A percentile compares a stretch with the other conserved stretches of the same genome.
These are phyloP conservation scores for Fomitopsis schrenkii DNA, from an alignment of 1,284 basidiomycete genomes.

Conservation along the genomic window DNA sequence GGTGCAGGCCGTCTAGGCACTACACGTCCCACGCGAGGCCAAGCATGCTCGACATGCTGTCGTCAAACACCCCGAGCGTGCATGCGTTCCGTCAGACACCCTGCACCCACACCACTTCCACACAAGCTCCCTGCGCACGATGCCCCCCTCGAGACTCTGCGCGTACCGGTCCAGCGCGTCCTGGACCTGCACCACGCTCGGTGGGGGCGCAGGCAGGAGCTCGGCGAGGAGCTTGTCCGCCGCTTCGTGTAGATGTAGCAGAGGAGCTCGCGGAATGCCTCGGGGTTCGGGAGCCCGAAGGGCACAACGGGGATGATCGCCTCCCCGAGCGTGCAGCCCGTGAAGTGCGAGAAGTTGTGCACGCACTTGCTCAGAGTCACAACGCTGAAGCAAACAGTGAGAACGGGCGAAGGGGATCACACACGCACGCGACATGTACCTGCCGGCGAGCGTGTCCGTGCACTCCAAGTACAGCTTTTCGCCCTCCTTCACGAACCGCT, in stretches of 20 bases:
- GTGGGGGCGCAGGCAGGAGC: slow-evolving; percentile 45
- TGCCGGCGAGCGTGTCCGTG: slow-evolving; percentile 85
- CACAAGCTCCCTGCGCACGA: slow-evolving; percentile 33
- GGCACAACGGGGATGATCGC: slow-evolving; percentile 74
- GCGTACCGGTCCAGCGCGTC: slow-evolving; percentile 22
- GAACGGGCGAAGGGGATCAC: slow-evolving; percentile 5
- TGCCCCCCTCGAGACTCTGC: slow-evolving; percentile 25
- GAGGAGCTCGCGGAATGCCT: slow-evolving; percentile 57
- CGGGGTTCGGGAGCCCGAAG: slow-evolving; percentile 58
- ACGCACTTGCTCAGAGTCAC: slow-evolving; percentile 82
- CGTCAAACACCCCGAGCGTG: slow-evolving; percentile 55
- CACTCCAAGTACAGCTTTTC: slow-evolving; percentile 80
- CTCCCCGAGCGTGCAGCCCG: slow-evolving; percentile 76
- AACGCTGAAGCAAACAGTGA: slow-evolving; percentile 42
- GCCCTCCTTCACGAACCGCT: slow-evolving; percentile 77
- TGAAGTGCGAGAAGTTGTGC: slow-evolving; percentile 79
- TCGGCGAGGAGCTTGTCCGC: slow-evolving; percentile 40
- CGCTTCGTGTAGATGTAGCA: slow-evolving; percentile 61
- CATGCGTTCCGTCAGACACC: slow-evolving; percentile 62
- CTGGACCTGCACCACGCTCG: slow-evolving; percentile 18
- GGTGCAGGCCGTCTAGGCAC: not conserved
- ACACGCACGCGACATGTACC: slow-evolving; percentile 34
- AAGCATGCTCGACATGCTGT: slow-evolving; percentile 51
- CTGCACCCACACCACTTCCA: slow-evolving; percentile 37
- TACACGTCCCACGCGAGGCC: slow-evolving; percentile 54